These are phyloP conservation scores for Aquilaria agallochum DNA, from an alignment of 441 rosid genomes.

Conservation along the genomic window DNA sequence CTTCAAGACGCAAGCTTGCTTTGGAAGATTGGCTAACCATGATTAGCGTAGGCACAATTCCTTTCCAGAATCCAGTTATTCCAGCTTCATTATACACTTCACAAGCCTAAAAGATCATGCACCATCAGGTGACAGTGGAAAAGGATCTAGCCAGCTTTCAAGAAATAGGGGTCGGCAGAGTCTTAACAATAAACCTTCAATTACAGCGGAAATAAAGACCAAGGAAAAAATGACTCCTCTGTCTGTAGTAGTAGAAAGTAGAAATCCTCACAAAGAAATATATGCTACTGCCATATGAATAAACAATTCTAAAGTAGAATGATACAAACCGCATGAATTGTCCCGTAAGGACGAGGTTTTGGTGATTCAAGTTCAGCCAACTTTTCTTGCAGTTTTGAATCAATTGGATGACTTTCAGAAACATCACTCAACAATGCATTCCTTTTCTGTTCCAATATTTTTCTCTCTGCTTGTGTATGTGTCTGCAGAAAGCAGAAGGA, in stretches of 20 bases:
- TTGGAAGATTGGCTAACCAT: constrained; percentile 43
- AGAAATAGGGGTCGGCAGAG: neutral
- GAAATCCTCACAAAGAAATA: neutral
- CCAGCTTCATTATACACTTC: constrained; percentile 68
- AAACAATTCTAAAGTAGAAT: neutral
- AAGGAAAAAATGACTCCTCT: neutral
- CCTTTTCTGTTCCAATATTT: constrained; percentile 52
- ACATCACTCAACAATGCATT: constrained; percentile 50
- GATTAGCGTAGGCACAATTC: constrained; percentile 63
- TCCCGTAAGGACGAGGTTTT: constrained; percentile 56
- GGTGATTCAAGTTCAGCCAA: constrained; percentile 50
- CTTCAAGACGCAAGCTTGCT: neutral
- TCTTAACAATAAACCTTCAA: neutral
- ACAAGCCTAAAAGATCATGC: constrained; percentile 28
- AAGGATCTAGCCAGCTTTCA: no score
- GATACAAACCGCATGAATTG: constrained; percentile 52
- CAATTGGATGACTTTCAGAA: constrained; percentile 32
- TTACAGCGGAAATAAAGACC: neutral
- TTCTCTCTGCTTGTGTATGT: constrained; percentile 71
- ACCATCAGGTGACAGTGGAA: no score
- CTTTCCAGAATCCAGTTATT: constrained; percentile 68
- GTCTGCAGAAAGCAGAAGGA: constrained; percentile 35
- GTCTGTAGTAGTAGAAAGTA: neutral
- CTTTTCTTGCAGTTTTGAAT: constrained; percentile 35
- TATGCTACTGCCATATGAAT: neutral